Evolutionary conservation across 441 rosid genomes (phyloP), one percentile per base, ranked within the genome.

Genomic region (Viola pubescens): DNA sequence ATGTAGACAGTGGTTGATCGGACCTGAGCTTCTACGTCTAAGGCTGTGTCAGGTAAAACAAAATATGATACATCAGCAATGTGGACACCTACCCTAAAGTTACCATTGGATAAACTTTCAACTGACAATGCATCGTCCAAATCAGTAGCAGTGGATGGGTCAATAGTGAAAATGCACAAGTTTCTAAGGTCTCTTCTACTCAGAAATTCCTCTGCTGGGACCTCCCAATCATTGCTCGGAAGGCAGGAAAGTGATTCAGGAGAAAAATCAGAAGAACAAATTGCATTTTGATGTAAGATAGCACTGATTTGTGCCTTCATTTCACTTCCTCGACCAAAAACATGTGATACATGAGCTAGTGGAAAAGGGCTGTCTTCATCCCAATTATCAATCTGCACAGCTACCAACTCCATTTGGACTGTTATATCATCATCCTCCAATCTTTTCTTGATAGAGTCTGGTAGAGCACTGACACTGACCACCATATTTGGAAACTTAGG

Each of bases 91-190:
- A 89, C 85, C 77, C 96, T 87, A 34, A 66, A 73, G 60, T 70
- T 67, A 58, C 80, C 94, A 64, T 64, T 62, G 26, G 89, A 61
- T 65, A 87, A 63, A 71, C 73, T 72, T 75, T 92, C 88, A 64
- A 87, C 73, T 26, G 97, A 92, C 26, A 89, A 74, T 63, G 98
- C 98, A 82, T 92, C 98, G 60, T 92, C 98, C 51, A 92, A 94
- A 46, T 87, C 98, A 50, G 82, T 67, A 39, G 97, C 95, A 19
- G 79, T 81, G 9, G 86, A 68, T 58, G 97, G 88, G 55, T 92
- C 98, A 48, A 92, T 78, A 3, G 96, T 86, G 59, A 87, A 81
- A 48, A 83, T 68, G 81, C 96, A 92, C 61, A 82, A 61, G 60
- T 73, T 79, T 76, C 98, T 84, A 62, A 86, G 71, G 73, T 92